phyloP scores from a whole-genome alignment of 2,329 filamentous ascomycete genomes.

The Zymoseptoria tritici region DNA sequence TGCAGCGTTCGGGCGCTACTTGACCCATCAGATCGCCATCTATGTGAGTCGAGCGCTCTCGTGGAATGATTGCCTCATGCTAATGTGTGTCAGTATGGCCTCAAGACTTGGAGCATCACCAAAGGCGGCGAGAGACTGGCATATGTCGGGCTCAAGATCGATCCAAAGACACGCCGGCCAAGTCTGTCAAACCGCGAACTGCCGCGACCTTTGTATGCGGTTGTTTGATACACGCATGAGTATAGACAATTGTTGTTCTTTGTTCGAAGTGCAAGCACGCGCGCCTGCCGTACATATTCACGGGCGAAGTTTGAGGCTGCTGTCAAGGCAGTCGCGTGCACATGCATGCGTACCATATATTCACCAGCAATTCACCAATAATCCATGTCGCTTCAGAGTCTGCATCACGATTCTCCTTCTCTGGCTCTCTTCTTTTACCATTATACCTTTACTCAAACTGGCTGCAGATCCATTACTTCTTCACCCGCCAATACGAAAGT shows the following conservation, averaged over 20 bases:
- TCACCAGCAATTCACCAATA: too few species aligned
- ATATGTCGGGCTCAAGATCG: conserved; percentile 64
- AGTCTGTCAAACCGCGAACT: conserved; percentile 36
- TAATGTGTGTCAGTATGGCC: conserved; percentile 53
- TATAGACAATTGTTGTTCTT: background rate
- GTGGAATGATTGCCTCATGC: background rate
- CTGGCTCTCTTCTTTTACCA: background rate
- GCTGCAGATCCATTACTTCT: background rate
- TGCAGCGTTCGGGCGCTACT: conserved; percentile 81
- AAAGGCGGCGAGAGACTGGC: conserved; percentile 68
- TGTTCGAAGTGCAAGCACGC: background rate
- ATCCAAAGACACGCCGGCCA: conserved; percentile 31
- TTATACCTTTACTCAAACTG: background rate
- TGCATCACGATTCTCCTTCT: background rate
- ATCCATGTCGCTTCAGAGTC: background rate
- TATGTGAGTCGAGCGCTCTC: conserved; percentile 43
- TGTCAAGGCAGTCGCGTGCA: background rate
- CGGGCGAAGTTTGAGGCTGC: background rate
- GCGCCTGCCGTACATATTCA: background rate
- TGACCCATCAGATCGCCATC: conserved; percentile 82
- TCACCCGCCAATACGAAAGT: background rate
- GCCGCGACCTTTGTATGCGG: conserved; percentile 58
- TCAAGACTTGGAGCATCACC: conserved; percentile 74
- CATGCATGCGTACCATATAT: background rate
- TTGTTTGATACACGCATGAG: conserved; percentile 27